phyloP scores from a whole-genome alignment of 495 filamentous ascomycete species.

The Jackrogersella multiformis region DNA sequence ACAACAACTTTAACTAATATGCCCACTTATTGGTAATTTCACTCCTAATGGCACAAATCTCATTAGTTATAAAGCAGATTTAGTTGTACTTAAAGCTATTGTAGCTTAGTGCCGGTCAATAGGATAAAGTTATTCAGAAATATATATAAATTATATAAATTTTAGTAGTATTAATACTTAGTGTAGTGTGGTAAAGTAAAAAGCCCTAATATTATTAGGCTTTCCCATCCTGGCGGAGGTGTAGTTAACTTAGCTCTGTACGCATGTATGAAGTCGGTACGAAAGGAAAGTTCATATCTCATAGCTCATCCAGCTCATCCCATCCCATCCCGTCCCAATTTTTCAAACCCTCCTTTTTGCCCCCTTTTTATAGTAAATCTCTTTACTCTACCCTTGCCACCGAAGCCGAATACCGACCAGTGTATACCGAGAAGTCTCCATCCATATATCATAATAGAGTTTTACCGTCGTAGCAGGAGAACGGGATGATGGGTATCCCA shows the following conservation, averaged over 20 bases:
- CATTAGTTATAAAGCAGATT: too few relatives aligned
- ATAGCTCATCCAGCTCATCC: constrained; percentile 12
- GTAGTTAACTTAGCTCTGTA: not conserved
- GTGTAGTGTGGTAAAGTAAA: too few relatives aligned
- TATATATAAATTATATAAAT: too few relatives aligned
- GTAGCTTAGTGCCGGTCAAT: too few relatives aligned
- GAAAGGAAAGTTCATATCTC: constrained; percentile 26
- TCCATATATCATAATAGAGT: constrained; percentile 23
- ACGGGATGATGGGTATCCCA: not conserved
- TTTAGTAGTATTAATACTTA: too few relatives aligned
- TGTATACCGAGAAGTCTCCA: not conserved
- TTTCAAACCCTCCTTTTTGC: constrained; percentile 1
- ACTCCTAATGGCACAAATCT: too few relatives aligned
- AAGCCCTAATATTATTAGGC: too few relatives aligned
- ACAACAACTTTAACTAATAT: too few relatives aligned
- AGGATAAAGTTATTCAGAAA: too few relatives aligned
- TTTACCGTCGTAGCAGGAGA: constrained; percentile 13
- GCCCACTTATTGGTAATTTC: too few relatives aligned
- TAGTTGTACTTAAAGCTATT: too few relatives aligned
- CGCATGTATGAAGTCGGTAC: not conserved
- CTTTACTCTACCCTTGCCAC: constrained; percentile 2
- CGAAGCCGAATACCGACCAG: constrained; percentile 24
- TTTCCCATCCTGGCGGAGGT: too few relatives aligned
- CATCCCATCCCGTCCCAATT: constrained; percentile 1
- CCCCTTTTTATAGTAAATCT: constrained; percentile 7